Conservation (phyloP, 192 early-diverging fungal species). For the Coemansia sp. region DNA sequence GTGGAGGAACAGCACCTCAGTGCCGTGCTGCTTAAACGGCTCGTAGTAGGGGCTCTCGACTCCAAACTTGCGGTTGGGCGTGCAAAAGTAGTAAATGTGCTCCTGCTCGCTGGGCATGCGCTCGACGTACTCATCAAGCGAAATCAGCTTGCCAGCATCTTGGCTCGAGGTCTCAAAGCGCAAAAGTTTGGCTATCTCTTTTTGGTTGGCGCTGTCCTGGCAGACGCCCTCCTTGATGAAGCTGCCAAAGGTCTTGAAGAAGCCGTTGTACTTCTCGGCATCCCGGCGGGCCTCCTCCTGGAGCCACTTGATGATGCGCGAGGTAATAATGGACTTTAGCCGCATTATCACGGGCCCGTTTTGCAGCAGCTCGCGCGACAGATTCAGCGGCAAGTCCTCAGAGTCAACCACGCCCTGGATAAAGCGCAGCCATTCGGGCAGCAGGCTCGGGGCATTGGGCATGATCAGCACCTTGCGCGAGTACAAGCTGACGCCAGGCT, state of each 20-base stretch:
- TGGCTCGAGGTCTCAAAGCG: slow-evolving; percentile 70
- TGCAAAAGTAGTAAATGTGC: slow-evolving; percentile 84
- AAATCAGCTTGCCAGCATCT: slow-evolving; percentile 46
- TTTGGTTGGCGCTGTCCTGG: slow-evolving; percentile 68
- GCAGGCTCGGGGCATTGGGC: slow-evolving; percentile 78
- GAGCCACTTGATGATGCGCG: slow-evolving; percentile 87
- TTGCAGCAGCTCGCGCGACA: slow-evolving; percentile 96
- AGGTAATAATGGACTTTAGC: slow-evolving; percentile 84
- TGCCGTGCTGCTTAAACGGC: slow-evolving; percentile 77
- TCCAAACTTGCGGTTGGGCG: slow-evolving; percentile 62
- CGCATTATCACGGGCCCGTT: slow-evolving; percentile 72
- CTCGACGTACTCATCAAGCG: slow-evolving; percentile 72
- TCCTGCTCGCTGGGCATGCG: slow-evolving; percentile 90
- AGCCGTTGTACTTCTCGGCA: slow-evolving; percentile 60
- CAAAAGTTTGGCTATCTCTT: slow-evolving; percentile 77
- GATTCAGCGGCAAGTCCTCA: slow-evolving; percentile 96
- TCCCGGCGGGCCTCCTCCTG: slow-evolving; percentile 60
- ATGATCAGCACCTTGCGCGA: slow-evolving; percentile 97
- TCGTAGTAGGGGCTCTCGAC: slow-evolving; percentile 88
- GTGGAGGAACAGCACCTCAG: slow-evolving; percentile 82
- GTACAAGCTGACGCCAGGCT: slow-evolving; percentile 85
- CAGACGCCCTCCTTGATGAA: slow-evolving; percentile 86
- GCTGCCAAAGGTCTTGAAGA: slow-evolving; percentile 70
- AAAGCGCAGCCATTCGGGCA: slow-evolving; percentile 89
- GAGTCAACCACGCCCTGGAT: slow-evolving; percentile 91